Percentiles rank a stretch among this genome's conserved stretches.
These are phyloP conservation scores for Aureobasidium pullulans DNA, from an alignment of 2,329 filamentous ascomycete genomes.

Conservation along the genomic window DNA sequence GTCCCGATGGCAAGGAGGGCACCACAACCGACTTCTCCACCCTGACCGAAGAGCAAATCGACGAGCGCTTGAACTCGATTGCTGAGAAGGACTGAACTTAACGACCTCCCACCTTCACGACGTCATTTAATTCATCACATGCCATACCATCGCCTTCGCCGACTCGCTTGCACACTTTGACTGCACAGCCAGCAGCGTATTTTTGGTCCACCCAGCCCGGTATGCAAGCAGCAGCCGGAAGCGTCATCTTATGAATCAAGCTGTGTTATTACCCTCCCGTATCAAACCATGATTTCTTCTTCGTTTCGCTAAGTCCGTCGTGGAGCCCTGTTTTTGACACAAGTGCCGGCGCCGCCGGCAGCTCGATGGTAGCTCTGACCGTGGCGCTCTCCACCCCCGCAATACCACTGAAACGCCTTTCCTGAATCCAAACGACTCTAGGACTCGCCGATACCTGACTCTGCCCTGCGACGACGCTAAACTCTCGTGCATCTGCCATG, in stretches of 20 bases:
- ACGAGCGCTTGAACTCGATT: conserved; percentile 95
- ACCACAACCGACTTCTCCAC: conserved; percentile 73
- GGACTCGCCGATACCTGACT: conserved; percentile 11
- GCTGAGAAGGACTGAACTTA: conserved; percentile 84
- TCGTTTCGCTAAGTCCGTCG: not conserved
- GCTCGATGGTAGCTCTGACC: conserved; percentile 12
- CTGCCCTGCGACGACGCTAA: not conserved
- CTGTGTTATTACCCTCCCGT: conserved; percentile 10
- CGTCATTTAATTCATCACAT: conserved; percentile 9
- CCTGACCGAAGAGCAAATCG: conserved; percentile 95
- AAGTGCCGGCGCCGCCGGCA: conserved; percentile 1
- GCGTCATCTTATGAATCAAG: conserved; percentile 9
- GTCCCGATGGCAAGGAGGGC: conserved; percentile 73
- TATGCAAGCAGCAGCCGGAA: not conserved
- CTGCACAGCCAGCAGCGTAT: not conserved
- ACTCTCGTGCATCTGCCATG: not conserved
- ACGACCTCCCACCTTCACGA: conserved; percentile 6
- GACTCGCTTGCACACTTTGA: not conserved
- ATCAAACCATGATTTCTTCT: conserved; percentile 11
- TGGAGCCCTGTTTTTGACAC: not conserved
- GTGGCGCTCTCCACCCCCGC: conserved; percentile 7
- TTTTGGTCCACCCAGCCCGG: not conserved
- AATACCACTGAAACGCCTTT: conserved; percentile 4
- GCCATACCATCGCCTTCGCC: conserved; percentile 9
- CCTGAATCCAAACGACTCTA: not conserved